These are phyloP conservation scores for Vitis hybrid DNA, from an alignment of 177 flowering plant species.

Conservation along the genomic window DNA sequence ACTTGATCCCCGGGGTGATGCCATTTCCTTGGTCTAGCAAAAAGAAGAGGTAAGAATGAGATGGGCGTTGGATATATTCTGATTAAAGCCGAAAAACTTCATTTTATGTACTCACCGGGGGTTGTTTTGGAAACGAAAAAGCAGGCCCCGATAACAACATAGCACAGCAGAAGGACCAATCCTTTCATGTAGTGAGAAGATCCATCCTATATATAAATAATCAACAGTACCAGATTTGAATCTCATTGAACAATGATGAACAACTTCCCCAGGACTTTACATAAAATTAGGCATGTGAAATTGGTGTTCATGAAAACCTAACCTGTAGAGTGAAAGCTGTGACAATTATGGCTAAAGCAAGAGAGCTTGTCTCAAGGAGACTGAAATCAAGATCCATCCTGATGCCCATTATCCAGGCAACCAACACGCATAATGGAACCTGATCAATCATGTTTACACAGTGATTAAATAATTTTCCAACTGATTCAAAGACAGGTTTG, in stretches of 20 bases:
- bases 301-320: background rate
- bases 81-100: background rate
- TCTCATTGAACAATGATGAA: background rate
- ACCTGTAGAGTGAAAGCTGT: constrained; percentile 87
- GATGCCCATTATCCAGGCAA: constrained; percentile 80
- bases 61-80: background rate
- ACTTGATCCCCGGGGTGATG: constrained; percentile 8
- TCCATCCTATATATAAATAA: constrained; percentile 50
- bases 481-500: background rate
- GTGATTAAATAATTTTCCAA: background rate
- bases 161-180: constrained; percentile 56
- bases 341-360: constrained; percentile 63
- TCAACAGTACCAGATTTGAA: too few relatives aligned
- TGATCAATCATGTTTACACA: constrained; percentile 18
- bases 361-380: constrained; percentile 75
- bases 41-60: background rate
- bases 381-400: constrained; percentile 79
- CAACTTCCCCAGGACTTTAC: background rate
- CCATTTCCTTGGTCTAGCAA: constrained; percentile 20
- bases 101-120: constrained; percentile 29
- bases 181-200: constrained; percentile 76
- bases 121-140: constrained; percentile 48
- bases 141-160: constrained; percentile 58
- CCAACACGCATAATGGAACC: constrained; percentile 70
- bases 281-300: background rate